These are phyloP conservation scores for Boletales sp. DNA, from an alignment of 768 basidiomycete species.

Conservation along the genomic window DNA sequence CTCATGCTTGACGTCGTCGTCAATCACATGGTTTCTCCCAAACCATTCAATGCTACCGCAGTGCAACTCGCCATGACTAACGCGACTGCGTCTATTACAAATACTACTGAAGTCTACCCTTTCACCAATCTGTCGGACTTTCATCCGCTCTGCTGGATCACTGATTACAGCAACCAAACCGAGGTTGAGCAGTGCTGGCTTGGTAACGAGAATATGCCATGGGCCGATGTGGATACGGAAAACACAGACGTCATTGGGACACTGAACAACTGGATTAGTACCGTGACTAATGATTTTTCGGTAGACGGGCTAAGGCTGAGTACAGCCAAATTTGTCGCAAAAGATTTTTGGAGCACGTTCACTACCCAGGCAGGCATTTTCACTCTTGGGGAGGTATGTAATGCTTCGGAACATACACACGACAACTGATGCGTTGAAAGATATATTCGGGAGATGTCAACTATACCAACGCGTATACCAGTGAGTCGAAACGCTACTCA, in stretches of 20 bases:
- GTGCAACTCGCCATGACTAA: conserved; percentile 16
- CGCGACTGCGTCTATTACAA: conserved; percentile 7
- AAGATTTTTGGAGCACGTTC: conserved; percentile 54
- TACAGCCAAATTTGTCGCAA: conserved; percentile 54
- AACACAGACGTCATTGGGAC: conserved; percentile 38
- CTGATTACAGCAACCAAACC: conserved; percentile 43
- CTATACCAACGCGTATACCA: conserved; percentile 39
- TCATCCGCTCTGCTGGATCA: conserved; percentile 40
- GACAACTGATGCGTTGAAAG: conserved; percentile 12
- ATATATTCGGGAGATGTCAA: conserved; percentile 41
- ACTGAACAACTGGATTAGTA: conserved; percentile 46
- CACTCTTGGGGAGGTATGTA: conserved; percentile 47
- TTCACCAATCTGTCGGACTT: conserved; percentile 37
- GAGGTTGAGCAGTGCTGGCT: conserved; percentile 59
- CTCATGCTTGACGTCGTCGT: conserved; percentile 63
- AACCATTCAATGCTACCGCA: conserved; percentile 23
- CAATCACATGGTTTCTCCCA: conserved; percentile 51
- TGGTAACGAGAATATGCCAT: conserved; percentile 49
- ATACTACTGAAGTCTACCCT: conserved; percentile 21
- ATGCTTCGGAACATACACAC: conserved; percentile 22
- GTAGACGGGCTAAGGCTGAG: conserved; percentile 59
- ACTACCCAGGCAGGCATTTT: conserved; percentile 45
- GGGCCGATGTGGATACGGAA: conserved; percentile 58
- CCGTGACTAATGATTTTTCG: conserved; percentile 43
- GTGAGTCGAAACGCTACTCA: conserved; percentile 24